A percentile compares a stretch with the other conserved stretches of the same genome.
phyloP scores from a whole-genome alignment of 75 land plant genomes.

The Picea sitchensis region DNA sequence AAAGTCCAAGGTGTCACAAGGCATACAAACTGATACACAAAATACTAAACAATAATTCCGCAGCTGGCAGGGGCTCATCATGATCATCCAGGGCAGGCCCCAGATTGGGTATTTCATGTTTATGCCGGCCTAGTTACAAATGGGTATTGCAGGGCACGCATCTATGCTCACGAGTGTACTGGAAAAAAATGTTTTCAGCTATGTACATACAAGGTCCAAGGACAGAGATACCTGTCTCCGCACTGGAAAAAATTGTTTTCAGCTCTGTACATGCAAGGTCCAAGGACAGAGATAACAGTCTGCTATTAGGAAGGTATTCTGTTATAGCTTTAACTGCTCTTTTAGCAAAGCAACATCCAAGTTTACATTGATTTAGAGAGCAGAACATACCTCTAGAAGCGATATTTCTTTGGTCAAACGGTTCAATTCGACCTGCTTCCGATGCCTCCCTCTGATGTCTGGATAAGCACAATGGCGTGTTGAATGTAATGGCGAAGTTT shows the following conservation, averaged over 20 bases:
- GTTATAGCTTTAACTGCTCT: too few relatives aligned
- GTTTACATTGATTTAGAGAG: background rate
- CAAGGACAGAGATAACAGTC: too few relatives aligned
- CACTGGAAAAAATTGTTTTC: too few relatives aligned
- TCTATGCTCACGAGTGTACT: background rate
- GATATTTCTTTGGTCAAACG: conserved; percentile 9
- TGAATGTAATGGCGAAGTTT: background rate
- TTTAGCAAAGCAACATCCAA: background rate
- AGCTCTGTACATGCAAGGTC: too few relatives aligned
- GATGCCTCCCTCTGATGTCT: conserved; percentile 7
- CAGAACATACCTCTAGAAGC: background rate
- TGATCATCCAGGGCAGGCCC: too few relatives aligned
- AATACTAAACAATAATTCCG: too few relatives aligned
- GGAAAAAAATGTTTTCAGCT: background rate
- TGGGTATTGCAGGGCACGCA: background rate
- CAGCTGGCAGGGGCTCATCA: too few relatives aligned
- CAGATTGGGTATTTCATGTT: background rate
- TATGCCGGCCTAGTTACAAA: background rate
- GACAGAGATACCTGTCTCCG: background rate
- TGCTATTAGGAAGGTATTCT: background rate
- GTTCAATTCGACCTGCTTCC: conserved; percentile 14
- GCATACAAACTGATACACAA: too few relatives aligned
- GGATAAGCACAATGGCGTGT: background rate
- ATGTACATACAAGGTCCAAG: background rate
- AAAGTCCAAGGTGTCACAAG: too few relatives aligned